Base-by-base conservation (phyloP, 2,329 filamentous ascomycete species). In the Aureobasidium sp. region DNA sequence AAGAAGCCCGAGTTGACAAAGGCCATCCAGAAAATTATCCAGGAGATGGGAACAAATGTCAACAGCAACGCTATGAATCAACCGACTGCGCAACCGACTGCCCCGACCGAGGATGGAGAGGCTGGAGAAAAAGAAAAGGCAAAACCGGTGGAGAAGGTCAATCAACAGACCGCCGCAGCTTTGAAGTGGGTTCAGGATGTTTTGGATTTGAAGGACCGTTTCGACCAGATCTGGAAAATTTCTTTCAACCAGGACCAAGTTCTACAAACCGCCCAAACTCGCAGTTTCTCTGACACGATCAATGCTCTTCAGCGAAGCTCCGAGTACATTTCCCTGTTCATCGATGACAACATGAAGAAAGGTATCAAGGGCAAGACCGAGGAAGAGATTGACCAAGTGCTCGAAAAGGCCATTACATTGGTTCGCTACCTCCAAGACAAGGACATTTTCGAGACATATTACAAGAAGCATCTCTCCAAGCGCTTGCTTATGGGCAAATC, bases 161-260 rank as follows among this genome's bases (percentile, higher is more conserved):
- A 90, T 31, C 88, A 91, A 72, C 88, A 92, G 70, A 97, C 94
- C 0, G 83, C 85, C 0, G 89, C 91, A 1, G 94, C 94, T 0
- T 88, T 97, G 68, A 90, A 89, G 69, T 99, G 94, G 94, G 93
- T 97, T 2, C 90, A 96, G 68, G 91, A 96, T 68, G 89, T 97
- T 2, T 78, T 99, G 52, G 76, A 77, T 20, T 79, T 99, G 31
- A 97, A 97, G 74, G 87, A 89, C 68, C 95, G 94, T 71, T 97
- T 96, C 69, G 92, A 97, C 72, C 81, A 76, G 14, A 83, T 99
- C 64, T 91, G 88, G 84, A 78, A 77, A 45, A 74, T 77, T 12
- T 90, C 92, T 47, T 96, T 97, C 72, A 74, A 82, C 25, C 80
- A 83, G 47, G 92, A 97, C 69, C 82, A 91, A 42, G 80, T 86